Evolutionary conservation across 2,329 filamentous ascomycete genomes (phyloP).

Genomic region (Nigrograna mackinnonii): DNA sequence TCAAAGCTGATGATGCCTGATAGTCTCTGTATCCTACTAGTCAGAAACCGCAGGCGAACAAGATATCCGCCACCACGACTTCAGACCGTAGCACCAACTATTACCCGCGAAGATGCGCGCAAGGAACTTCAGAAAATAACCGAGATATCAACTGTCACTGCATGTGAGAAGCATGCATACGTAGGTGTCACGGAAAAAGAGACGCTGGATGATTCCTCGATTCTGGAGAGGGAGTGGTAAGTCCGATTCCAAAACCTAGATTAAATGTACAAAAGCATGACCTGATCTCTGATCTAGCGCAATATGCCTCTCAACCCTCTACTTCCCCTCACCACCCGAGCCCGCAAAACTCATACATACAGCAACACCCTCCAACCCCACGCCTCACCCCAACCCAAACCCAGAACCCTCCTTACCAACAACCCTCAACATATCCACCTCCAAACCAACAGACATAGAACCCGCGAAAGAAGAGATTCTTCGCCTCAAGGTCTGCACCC

Average conservation of each 20-base stretch:
- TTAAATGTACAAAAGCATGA: no score
- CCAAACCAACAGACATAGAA: no score
- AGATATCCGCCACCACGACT: no score
- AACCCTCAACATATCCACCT: no score
- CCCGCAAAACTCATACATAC: slow-evolving; percentile 23
- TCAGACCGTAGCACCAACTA: no score
- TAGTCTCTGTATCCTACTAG: slow-evolving; percentile 1
- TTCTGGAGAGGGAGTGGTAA: slow-evolving; percentile 30
- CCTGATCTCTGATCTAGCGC: slow-evolving; percentile 19
- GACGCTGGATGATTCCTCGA: slow-evolving; percentile 16
- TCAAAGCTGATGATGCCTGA: no score
- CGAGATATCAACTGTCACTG: slow-evolving; percentile 10
- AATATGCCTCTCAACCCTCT: slow-evolving; percentile 34
- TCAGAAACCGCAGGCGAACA: neutral
- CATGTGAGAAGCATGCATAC: slow-evolving; percentile 6
- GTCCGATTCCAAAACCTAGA: slow-evolving; percentile 4
- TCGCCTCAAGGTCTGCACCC: slow-evolving; percentile 25
- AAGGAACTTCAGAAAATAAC: slow-evolving; percentile 24
- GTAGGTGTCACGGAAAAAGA: slow-evolving; percentile 3
- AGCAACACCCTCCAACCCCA: no score
- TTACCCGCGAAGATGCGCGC: slow-evolving; percentile 14
- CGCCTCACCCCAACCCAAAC: slow-evolving; percentile 4
- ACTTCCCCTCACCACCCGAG: slow-evolving; percentile 27
- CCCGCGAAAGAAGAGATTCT: slow-evolving; percentile 24
- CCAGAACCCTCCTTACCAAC: no score